These are phyloP conservation scores for Hymenotorrendiella dingleyae DNA, from an alignment of 2,329 filamentous ascomycete genomes.

Conservation along the genomic window DNA sequence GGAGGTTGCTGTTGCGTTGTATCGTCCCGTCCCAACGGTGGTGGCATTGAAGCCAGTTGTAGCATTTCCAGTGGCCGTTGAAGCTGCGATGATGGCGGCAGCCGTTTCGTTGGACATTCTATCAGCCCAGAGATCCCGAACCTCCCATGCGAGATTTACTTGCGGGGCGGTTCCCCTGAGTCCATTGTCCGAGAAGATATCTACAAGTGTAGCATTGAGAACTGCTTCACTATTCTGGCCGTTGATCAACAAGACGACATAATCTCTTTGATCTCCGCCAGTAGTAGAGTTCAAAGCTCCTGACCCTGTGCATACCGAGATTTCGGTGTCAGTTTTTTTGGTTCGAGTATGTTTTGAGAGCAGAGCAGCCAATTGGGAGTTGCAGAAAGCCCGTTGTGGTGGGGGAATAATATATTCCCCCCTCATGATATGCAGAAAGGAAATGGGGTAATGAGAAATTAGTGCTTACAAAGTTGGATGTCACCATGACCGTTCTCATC, in stretches of 20 bases:
- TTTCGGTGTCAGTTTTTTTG: no score
- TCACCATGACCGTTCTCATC: slow-evolving; percentile 40
- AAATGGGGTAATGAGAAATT: no score
- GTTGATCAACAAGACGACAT: slow-evolving; percentile 45
- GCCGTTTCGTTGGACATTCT: slow-evolving; percentile 45
- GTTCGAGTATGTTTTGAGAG: no score
- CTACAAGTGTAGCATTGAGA: slow-evolving; percentile 45
- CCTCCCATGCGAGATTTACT: slow-evolving; percentile 41
- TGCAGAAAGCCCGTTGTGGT: no score
- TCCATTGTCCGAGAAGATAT: slow-evolving; percentile 46
- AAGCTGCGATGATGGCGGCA: slow-evolving; percentile 37
- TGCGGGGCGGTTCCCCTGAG: slow-evolving; percentile 37
- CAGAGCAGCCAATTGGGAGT: no score
- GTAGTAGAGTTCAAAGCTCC: slow-evolving; percentile 36
- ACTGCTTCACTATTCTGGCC: slow-evolving; percentile 35
- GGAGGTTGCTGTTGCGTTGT: slow-evolving; percentile 43
- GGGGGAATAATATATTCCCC: no score
- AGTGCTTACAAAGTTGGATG: slow-evolving; percentile 47
- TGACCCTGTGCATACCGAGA: no score
- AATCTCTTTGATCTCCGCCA: slow-evolving; percentile 37
- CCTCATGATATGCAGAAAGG: no score
- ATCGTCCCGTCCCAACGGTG: slow-evolving; percentile 28
- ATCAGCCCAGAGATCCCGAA: slow-evolving; percentile 50
- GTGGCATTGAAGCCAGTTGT: slow-evolving; percentile 30
- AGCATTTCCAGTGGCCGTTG: slow-evolving; percentile 28